phyloP scores from a whole-genome alignment of 2,329 filamentous ascomycete genomes.

The Pyrenophora teres region DNA sequence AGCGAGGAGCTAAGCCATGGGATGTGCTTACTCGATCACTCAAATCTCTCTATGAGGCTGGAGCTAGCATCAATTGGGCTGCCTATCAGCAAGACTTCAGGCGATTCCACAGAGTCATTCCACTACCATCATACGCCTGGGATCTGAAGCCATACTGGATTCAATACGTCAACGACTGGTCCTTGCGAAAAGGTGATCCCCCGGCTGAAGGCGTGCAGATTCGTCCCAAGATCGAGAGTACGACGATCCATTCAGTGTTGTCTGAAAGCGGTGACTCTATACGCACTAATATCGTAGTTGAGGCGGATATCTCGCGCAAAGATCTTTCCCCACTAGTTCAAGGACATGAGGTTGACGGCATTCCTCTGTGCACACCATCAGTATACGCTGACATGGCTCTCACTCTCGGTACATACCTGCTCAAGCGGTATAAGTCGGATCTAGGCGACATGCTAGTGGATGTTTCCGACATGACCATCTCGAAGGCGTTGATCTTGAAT shows the following conservation, averaged over 20 bases:
- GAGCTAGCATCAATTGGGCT: too few species aligned
- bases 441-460: slow-evolving; percentile 5
- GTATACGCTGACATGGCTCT: slow-evolving; percentile 45
- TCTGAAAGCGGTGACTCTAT: not conserved
- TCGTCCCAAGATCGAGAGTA: slow-evolving; percentile 2
- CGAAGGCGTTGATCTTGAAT: slow-evolving; percentile 16
- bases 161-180: slow-evolving; percentile 43
- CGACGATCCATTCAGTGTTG: slow-evolving; percentile 2
- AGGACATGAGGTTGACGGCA: slow-evolving; percentile 22
- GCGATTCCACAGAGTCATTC: slow-evolving; percentile 4
- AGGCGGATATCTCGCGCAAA: slow-evolving; percentile 15
- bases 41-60: too few species aligned
- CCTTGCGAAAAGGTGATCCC: slow-evolving; percentile 21
- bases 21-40: too few species aligned
- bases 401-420: slow-evolving; percentile 31
- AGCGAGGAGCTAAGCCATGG: not conserved
- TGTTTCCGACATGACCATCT: slow-evolving; percentile 17
- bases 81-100: slow-evolving; percentile 50
- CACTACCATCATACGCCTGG: slow-evolving; percentile 45
- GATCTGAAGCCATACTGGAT: slow-evolving; percentile 49
- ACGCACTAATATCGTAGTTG: slow-evolving; percentile 9
- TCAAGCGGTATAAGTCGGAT: not conserved
- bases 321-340: slow-evolving; percentile 14
- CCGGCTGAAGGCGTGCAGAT: not conserved
- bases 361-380: slow-evolving; percentile 20